These are phyloP conservation scores for Rhodotorula mucilaginosa DNA, from an alignment of 1,284 basidiomycete species.

Conservation along the genomic window DNA sequence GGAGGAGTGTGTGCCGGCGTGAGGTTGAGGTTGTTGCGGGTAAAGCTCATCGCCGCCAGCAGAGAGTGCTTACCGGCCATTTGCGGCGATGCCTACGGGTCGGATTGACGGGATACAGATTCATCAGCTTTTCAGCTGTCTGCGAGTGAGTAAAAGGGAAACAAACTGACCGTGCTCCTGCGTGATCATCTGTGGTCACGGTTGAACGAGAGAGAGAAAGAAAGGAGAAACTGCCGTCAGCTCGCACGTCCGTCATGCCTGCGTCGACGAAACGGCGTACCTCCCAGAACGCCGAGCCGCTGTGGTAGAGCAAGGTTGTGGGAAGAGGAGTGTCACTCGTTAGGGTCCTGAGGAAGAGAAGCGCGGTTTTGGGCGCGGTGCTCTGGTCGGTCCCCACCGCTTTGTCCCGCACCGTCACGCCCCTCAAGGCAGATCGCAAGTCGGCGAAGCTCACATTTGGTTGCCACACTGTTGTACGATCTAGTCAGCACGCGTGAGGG, in stretches of 20 bases:
- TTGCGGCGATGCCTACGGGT: conserved; percentile 14
- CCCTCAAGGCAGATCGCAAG: too few relatives aligned
- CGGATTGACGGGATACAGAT: too few relatives aligned
- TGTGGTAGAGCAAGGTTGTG: conserved; percentile 7
- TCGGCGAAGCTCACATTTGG: conserved; percentile 1
- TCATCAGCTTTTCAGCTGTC: not conserved
- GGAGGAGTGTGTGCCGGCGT: not conserved
- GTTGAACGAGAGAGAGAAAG: too few relatives aligned
- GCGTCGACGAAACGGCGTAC: conserved; percentile 60
- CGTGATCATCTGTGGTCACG: conserved; percentile 60
- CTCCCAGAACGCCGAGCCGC: conserved; percentile 72
- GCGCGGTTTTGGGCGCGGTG: not conserved
- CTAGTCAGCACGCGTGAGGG: not conserved
- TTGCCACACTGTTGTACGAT: conserved; percentile 10
- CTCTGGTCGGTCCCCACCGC: too few relatives aligned
- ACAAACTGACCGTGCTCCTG: conserved; percentile 72
- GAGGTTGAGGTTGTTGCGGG: not conserved
- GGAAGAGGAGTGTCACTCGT: not conserved
- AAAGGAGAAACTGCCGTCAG: not conserved
- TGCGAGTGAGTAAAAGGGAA: not conserved
- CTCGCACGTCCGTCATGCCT: not conserved
- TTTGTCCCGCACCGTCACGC: too few relatives aligned
- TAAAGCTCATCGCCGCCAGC: not conserved
- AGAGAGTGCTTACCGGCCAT: conserved; percentile 66
- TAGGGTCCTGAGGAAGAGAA: not conserved